Conservation (phyloP, 495 filamentous ascomycete species). For the Annulohypoxylon bovei region DNA sequence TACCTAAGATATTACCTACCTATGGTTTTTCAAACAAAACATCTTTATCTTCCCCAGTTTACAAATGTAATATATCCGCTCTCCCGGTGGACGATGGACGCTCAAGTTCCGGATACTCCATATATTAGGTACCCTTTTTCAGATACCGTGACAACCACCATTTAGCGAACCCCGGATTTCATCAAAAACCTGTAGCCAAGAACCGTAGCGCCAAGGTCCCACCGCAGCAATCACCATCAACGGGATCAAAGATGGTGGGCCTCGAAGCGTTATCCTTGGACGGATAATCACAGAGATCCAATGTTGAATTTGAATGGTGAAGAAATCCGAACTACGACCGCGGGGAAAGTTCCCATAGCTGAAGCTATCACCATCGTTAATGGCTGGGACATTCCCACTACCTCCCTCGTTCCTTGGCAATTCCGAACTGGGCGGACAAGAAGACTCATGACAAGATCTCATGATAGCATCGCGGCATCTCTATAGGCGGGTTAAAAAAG, state of each 20-base stretch:
- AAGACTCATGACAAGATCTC: constrained; percentile 31
- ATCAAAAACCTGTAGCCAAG: constrained; percentile 36
- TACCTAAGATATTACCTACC: constrained; percentile 12
- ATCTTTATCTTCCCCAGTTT: constrained; percentile 3
- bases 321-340: constrained; percentile 5
- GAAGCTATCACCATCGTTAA: constrained; percentile 27
- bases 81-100: constrained; percentile 18
- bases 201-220: constrained; percentile 40
- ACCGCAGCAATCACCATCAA: constrained; percentile 36
- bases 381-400: constrained; percentile 20
- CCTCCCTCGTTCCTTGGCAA: constrained; percentile 29
- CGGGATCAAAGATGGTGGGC: constrained; percentile 34
- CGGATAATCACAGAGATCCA: constrained; percentile 38
- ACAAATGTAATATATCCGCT: constrained; percentile 25
- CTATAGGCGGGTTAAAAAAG: constrained; percentile 32
- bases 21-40: neutral
- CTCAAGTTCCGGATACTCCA: constrained; percentile 30
- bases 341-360: constrained; percentile 6
- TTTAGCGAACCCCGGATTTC: constrained; percentile 44
- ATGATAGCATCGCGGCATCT: constrained; percentile 23
- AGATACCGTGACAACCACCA: constrained; percentile 38
- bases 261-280: constrained; percentile 36
- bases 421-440: constrained; percentile 9
- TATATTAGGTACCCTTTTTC: constrained; percentile 3
- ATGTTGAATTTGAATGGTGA: constrained; percentile 5